Conservation (phyloP, 768 basidiomycete species). For the Auricularia sp. region DNA sequence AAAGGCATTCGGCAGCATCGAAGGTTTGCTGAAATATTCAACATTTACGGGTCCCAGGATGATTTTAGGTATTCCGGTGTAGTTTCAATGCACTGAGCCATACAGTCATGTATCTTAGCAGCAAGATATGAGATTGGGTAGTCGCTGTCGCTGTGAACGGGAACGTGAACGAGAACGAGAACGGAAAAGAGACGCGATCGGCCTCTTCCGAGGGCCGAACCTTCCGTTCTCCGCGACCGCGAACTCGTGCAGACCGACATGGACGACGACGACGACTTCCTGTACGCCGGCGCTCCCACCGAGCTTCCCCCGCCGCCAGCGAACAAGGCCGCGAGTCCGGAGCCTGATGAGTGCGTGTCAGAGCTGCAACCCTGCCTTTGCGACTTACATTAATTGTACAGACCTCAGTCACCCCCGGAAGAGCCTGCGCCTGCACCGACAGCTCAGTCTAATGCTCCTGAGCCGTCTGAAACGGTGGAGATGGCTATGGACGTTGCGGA, state of each 20-base stretch:
- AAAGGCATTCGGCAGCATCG: no score
- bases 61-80: no score
- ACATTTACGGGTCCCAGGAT: no score
- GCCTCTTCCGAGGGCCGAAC: not conserved
- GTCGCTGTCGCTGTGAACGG: no score
- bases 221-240: not conserved
- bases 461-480: not conserved
- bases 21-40: no score
- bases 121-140: no score
- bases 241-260: not conserved
- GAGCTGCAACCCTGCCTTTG: slow-evolving; percentile 31
- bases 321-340: slow-evolving; percentile 13
- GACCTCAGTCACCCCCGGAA: not conserved
- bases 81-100: no score
- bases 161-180: no score
- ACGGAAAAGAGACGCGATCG: not conserved
- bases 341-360: no score
- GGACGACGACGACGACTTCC: slow-evolving; percentile 74
- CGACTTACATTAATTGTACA: not conserved
- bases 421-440: no score
- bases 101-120: no score
- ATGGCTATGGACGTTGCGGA: slow-evolving; percentile 40
- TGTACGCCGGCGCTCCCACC: slow-evolving; percentile 51
- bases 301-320: slow-evolving; percentile 24
- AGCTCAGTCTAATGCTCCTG: not conserved